These are phyloP conservation scores for Dovyalis caffra DNA, from an alignment of 345 rosid genomes.

Conservation along the genomic window DNA sequence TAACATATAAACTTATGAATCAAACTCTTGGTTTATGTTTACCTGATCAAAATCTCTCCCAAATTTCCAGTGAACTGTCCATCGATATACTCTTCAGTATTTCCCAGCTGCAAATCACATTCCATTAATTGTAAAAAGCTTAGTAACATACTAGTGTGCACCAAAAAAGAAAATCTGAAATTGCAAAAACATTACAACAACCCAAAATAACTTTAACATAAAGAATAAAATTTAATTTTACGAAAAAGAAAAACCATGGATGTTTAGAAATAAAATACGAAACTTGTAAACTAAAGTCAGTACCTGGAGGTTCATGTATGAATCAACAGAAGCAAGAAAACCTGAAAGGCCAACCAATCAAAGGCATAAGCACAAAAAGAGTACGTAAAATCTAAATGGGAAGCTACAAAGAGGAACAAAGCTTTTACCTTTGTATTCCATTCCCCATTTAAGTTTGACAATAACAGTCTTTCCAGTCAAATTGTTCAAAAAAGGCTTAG, in stretches of 20 bases:
- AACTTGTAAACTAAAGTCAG: not conserved
- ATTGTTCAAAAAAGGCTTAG: slow-evolving; percentile 88
- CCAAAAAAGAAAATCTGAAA: not conserved
- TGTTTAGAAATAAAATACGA: no score
- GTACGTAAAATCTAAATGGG: not conserved
- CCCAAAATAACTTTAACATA: not conserved
- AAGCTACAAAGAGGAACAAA: not conserved
- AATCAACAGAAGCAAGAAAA: slow-evolving; percentile 89
- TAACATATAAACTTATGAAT: not conserved
- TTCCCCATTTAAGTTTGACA: slow-evolving; percentile 91
- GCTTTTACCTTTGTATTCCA: slow-evolving; percentile 76
- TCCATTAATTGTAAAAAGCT: not conserved
- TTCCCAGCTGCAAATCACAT: slow-evolving; percentile 59
- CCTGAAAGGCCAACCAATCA: slow-evolving; percentile 38
- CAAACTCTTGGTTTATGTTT: not conserved
- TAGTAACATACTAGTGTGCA: not conserved
- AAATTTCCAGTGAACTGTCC: slow-evolving; percentile 85
- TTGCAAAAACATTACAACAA: not conserved
- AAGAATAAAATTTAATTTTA: not conserved
- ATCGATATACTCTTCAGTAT: slow-evolving; percentile 80
- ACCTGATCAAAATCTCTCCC: slow-evolving; percentile 95
- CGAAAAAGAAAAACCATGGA: no score
- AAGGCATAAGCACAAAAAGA: not conserved
- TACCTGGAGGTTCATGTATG: slow-evolving; percentile 98
- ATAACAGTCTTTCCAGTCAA: slow-evolving; percentile 82